Percentiles rank a stretch among this genome's conserved stretches.
phyloP scores from a whole-genome alignment of 1,284 basidiomycete species.

The Ceratobasidium sp. region DNA sequence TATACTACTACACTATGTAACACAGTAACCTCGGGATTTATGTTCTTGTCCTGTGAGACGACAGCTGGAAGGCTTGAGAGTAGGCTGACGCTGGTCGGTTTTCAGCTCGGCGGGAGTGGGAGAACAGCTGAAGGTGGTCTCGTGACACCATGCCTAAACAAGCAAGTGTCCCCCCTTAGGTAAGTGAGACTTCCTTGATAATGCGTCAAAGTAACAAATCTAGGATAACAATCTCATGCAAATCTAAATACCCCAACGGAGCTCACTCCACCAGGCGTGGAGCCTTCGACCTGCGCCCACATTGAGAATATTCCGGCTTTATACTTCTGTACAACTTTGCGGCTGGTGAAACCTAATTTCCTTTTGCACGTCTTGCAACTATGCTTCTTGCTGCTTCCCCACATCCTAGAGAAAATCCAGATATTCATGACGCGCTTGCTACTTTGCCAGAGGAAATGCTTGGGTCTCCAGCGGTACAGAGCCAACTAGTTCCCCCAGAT shows the following conservation, averaged over 20 bases:
- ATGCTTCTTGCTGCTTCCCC: constrained; percentile 42
- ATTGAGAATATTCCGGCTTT: constrained; percentile 2
- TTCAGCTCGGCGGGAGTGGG: constrained; percentile 32
- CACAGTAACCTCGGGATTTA: too few relatives aligned
- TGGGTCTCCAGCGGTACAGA: background rate
- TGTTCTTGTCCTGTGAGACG: background rate
- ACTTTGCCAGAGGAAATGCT: background rate
- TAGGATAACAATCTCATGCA: constrained; percentile 35
- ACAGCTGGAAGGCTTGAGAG: background rate
- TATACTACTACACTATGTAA: background rate
- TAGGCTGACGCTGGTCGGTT: constrained; percentile 18
- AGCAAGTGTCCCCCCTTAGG: constrained; percentile 25
- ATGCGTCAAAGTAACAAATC: constrained; percentile 11
- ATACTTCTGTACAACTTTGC: background rate
- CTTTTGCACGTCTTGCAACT: constrained; percentile 19
- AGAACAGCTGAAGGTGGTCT: constrained; percentile 15
- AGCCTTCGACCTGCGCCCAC: background rate
- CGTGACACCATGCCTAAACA: constrained; percentile 25
- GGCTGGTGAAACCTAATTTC: constrained; percentile 12
- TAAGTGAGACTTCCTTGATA: constrained; percentile 5
- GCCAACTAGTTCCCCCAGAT: background rate
- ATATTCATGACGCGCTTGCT: constrained; percentile 7
- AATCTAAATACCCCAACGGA: constrained; percentile 31
- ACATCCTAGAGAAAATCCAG: constrained; percentile 7
- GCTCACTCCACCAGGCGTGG: constrained; percentile 21